phyloP scores from a whole-genome alignment of 2,329 filamentous ascomycete species.

The Diplodia seriata region DNA sequence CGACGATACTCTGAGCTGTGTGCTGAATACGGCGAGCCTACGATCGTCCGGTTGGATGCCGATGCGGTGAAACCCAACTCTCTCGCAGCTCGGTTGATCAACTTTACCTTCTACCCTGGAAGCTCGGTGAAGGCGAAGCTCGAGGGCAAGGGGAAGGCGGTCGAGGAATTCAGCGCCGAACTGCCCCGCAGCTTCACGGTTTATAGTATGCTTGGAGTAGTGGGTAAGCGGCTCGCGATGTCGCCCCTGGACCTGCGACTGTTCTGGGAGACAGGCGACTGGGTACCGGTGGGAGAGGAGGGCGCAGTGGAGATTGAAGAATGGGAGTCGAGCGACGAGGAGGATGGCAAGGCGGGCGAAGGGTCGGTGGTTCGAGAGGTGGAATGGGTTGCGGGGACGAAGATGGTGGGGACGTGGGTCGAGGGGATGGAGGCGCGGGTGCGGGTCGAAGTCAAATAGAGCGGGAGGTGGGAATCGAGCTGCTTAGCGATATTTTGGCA shows the following conservation, averaged over 20 bases:
- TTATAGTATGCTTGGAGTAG: conserved; percentile 81
- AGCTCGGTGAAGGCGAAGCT: conserved; percentile 35
- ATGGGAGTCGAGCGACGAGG: conserved; percentile 53
- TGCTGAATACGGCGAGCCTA: conserved; percentile 74
- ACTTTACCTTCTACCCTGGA: conserved; percentile 63
- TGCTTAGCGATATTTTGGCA: conserved; percentile 21
- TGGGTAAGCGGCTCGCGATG: conserved; percentile 72
- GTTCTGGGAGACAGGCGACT: conserved; percentile 89
- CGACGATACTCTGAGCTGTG: conserved; percentile 78
- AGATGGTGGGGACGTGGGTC: conserved; percentile 82
- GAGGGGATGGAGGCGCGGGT: conserved; percentile 75
- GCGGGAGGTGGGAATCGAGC: conserved; percentile 5
- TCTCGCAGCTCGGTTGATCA: conserved; percentile 78
- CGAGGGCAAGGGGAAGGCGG: conserved; percentile 33
- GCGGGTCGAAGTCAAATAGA: conserved; percentile 64
- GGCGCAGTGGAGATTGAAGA: conserved; percentile 63
- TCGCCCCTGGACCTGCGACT: conserved; percentile 70
- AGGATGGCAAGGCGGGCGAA: conserved; percentile 46
- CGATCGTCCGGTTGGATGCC: conserved; percentile 57
- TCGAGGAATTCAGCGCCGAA: conserved; percentile 48
- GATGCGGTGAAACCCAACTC: conserved; percentile 73
- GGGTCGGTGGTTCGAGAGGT: conserved; percentile 73
- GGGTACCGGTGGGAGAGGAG: conserved; percentile 75
- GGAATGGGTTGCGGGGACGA: conserved; percentile 78
- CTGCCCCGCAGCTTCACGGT: conserved; percentile 80